Percentiles rank a stretch among this genome's conserved stretches.
Evolutionary conservation across 768 basidiomycete genomes (phyloP).

Genomic region (Xerocomus brunneocitrinus): DNA sequence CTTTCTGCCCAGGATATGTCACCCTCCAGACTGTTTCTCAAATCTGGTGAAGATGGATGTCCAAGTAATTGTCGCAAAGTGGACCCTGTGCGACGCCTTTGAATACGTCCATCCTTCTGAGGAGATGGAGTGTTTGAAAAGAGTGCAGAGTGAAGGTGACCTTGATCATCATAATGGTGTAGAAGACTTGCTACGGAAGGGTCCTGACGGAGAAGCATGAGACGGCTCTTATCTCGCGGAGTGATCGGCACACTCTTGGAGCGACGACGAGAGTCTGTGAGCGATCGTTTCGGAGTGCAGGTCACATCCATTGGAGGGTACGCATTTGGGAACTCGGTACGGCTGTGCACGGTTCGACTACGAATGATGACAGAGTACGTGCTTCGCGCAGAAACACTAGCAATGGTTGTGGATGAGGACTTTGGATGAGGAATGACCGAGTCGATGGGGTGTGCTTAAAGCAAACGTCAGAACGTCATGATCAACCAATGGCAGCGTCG

Average conservation of each 20-base stretch:
- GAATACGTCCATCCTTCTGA: conserved; percentile 40
- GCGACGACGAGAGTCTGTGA: conserved; percentile 27
- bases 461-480: not conserved
- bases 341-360: conserved; percentile 53
- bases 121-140: conserved; percentile 58
- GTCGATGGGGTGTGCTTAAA: conserved; percentile 64
- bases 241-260: conserved; percentile 36
- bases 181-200: conserved; percentile 76
- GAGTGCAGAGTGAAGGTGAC: conserved; percentile 52
- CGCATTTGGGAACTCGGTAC: conserved; percentile 63
- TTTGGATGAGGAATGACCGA: conserved; percentile 46
- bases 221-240: conserved; percentile 47
- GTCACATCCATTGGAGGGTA: conserved; percentile 40
- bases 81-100: conserved; percentile 60
- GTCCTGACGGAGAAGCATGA: conserved; percentile 61
- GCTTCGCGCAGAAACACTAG: conserved; percentile 49
- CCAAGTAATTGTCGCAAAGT: conserved; percentile 73
- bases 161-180: conserved; percentile 69
- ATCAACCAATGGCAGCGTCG: not conserved
- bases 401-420: conserved; percentile 49
- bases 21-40: conserved; percentile 45
- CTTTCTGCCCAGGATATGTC: conserved; percentile 86
- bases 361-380: conserved; percentile 75
- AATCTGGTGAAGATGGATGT: conserved; percentile 34
- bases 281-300: conserved; percentile 25